Evolutionary conservation across 257 asterid species (phyloP).

Genomic region (Gentiana dahurica): DNA sequence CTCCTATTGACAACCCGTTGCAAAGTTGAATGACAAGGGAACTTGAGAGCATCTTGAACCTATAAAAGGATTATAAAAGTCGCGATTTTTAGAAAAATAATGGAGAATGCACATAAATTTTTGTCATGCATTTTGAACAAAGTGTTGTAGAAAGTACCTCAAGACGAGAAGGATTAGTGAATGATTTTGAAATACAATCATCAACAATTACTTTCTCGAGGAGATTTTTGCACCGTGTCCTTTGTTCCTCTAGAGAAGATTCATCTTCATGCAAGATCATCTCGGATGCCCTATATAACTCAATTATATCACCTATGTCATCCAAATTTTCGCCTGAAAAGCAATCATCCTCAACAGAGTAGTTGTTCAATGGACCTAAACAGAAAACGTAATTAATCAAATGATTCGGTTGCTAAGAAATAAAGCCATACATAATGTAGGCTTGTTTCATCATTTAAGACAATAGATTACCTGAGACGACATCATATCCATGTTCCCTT

Average conservation of each 20-base stretch:
- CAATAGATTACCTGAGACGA: conserved; percentile 49
- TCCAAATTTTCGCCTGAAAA: conserved; percentile 32
- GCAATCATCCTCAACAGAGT: conserved; percentile 25
- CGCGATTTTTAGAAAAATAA: not conserved
- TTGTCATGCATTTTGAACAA: conserved; percentile 3
- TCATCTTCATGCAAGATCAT: conserved; percentile 41
- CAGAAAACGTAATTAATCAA: not conserved
- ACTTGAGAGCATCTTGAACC: conserved; percentile 49
- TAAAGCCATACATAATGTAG: not conserved
- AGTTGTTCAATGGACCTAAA: conserved; percentile 42
- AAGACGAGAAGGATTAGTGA: conserved; percentile 26
- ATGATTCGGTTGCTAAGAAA: too few species aligned
- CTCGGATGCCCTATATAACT: conserved; percentile 61
- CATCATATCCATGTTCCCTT: conserved; percentile 59
- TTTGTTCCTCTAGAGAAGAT: conserved; percentile 35
- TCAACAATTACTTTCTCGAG: conserved; percentile 36
- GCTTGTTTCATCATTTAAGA: conserved; percentile 6
- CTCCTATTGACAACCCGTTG: conserved; percentile 51
- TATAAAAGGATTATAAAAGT: conserved; percentile 20
- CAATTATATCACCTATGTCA: conserved; percentile 43
- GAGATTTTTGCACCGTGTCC: conserved; percentile 30
- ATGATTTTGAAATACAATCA: conserved; percentile 20
- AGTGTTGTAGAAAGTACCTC: conserved; percentile 36
- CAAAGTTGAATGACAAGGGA: conserved; percentile 55
- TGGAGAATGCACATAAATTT: conserved; percentile 3